Conservation (phyloP, 2,329 filamentous ascomycete genomes). For the Fusarium drepaniforme region DNA sequence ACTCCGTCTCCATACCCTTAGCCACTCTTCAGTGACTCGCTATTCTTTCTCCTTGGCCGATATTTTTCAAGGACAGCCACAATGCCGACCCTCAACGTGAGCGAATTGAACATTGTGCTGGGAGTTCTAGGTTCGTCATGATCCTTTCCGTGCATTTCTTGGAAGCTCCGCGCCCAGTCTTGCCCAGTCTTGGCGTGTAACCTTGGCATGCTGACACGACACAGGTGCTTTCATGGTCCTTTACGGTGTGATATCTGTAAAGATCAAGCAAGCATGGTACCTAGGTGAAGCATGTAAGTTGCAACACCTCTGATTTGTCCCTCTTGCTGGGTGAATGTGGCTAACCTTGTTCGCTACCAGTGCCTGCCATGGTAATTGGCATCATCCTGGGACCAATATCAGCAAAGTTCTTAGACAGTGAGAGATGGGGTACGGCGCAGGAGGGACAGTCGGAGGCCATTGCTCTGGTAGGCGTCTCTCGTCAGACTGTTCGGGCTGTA, state of each 20-base stretch:
- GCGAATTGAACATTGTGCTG: conserved; percentile 64
- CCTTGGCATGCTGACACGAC: conserved; percentile 1
- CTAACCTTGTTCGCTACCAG: conserved; percentile 45
- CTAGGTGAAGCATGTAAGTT: conserved; percentile 65
- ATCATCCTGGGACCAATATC: conserved; percentile 65
- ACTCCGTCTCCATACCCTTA: neutral
- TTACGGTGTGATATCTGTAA: conserved; percentile 63
- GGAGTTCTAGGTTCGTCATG: conserved; percentile 55
- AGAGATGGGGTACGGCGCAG: conserved; percentile 37
- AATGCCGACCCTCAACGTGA: conserved; percentile 54
- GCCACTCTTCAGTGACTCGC: neutral
- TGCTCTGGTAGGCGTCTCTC: conserved; percentile 49
- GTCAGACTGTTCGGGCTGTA: neutral
- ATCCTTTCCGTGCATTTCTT: neutral
- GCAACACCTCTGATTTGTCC: neutral
- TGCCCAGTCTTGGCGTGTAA: neutral
- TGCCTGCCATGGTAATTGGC: conserved; percentile 66
- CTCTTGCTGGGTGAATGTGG: neutral
- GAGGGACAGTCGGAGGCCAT: conserved; percentile 51
- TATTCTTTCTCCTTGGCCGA: neutral
- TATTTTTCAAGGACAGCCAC: neutral
- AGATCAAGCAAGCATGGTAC: conserved; percentile 65
- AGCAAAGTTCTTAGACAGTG: conserved; percentile 62
- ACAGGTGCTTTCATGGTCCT: conserved; percentile 59
- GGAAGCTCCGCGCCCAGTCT: neutral